These are phyloP conservation scores for Penicillium sp. DNA, from an alignment of 2,329 filamentous ascomycete genomes.

Conservation along the genomic window DNA sequence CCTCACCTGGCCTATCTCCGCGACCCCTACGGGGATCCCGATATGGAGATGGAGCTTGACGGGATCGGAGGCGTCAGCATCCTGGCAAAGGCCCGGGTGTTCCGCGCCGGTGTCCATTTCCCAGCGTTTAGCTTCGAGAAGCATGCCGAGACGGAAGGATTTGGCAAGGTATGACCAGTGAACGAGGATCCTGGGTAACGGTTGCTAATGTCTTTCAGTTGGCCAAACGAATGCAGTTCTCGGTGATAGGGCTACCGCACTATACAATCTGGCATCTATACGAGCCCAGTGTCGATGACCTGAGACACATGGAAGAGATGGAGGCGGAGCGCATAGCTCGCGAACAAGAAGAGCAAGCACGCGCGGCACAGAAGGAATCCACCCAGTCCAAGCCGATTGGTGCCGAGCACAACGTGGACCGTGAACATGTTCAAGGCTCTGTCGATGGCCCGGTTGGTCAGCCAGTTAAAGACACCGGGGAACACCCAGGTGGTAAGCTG, in stretches of 20 bases:
- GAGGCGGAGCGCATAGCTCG: conserved; percentile 76
- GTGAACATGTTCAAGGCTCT: conserved; percentile 18
- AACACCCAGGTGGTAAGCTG: conserved; percentile 4
- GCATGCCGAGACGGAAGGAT: conserved; percentile 96
- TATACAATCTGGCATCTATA: conserved; percentile 99
- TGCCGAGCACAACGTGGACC: conserved; percentile 8
- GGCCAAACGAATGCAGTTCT: conserved; percentile 93
- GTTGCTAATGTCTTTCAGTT: conserved; percentile 58
- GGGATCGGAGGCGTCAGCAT: conserved; percentile 97
- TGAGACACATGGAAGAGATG: conserved; percentile 98
- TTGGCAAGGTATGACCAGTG: conserved; percentile 73
- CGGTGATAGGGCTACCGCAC: conserved; percentile 90
- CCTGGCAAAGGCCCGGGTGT: conserved; percentile 90
- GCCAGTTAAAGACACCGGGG: conserved; percentile 17
- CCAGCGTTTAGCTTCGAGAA: conserved; percentile 98
- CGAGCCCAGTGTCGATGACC: conserved; percentile 96
- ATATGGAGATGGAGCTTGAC: conserved; percentile 99
- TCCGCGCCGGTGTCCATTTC: conserved; percentile 92
- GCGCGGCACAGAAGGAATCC: conserved; percentile 68
- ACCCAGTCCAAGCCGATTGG: conserved; percentile 59
- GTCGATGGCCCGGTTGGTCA: conserved; percentile 25
- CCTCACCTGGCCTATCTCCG: conserved; percentile 94
- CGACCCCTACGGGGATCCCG: conserved; percentile 93
- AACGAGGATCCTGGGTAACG: neutral
- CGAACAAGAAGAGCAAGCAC: conserved; percentile 74